Base-by-base conservation (phyloP, 169 alveolate species). In the Toxoplasma gondii region DNA sequence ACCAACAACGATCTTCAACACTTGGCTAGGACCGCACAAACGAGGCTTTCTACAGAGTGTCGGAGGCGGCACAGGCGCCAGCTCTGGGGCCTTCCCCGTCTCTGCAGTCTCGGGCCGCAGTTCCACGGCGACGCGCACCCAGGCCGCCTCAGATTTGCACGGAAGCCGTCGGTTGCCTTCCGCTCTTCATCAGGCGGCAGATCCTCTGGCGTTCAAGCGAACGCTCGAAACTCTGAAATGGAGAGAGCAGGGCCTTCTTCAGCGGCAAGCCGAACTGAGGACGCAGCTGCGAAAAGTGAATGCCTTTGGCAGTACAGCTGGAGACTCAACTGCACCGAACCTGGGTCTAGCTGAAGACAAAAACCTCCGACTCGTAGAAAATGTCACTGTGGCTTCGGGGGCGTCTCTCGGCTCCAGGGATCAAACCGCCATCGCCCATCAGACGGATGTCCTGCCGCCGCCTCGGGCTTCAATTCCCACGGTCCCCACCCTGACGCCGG, bases 1-100 rank as follows among this genome's bases (percentile, higher is more conserved):
- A 34, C 90, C 90, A 19, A 41, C 90, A 27, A 43, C 90, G 53
- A 82, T 82, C 24, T 36, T 82, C 38, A 82, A 82, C 67, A 82
- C 90, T 9, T 82, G 90, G 90, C 67, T 82, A 1, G 90, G 39
- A 7, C 90, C 90, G 22, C 86, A 64, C n/a, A 16, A 31, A 4
- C 9, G n/a, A 7, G 74, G 34, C 34, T 12, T 64, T 7, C 19
- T 9, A 19, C 74, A 19, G 74, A 19, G 29, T 31, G 34, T 27
- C n/a, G n/a, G 34, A 16, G n/a, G 74, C 24, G 74, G 74, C 74
- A 64, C 9, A 16, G 74, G 74, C 24, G 74, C 34, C 7, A 16
- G 34, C 34, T 64, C 74, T 19, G 74, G 74, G 34, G 74, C n/a
- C n/a, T 64, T 64, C 29, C n/a, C 74, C n/a, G 24, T 27, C 34